Base-by-base conservation (phyloP, 2,329 filamentous ascomycete species). In the Calonectria leucothoes region DNA sequence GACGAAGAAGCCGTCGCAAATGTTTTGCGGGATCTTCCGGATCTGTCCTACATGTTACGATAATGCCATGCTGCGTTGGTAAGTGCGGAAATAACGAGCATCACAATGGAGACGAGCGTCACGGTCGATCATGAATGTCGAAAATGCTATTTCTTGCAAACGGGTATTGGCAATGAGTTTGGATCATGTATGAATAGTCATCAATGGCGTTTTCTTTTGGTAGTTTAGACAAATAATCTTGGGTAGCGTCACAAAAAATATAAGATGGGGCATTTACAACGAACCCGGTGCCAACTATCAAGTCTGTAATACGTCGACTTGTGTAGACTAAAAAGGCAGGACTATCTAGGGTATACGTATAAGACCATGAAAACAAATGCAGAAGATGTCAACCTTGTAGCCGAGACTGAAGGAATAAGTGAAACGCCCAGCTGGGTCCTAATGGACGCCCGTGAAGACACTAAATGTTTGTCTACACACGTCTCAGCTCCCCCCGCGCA, bases 1-100 rank as follows among this genome's bases (percentile, higher is more conserved):
- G 83, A 84, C 17, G 78, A 81, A 23, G 78, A 81, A 23, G 75
- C 83, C 20, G 80, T 85, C 64, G 78, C 80, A 17, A 77, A 74
- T 37, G 84, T 88, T 64, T 73, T 88, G 39, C 78, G 79, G 61
- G 81, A 80, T 65, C 79, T 88, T 25, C 87, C 87, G 4, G 85
- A 88, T 78, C 78, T 88, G 48, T 86, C 87, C 25, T 88, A 88
- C 70, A 88, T 88, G 87, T 76, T 88, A 74, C 82, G 82, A 76
- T 88, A 73, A 79, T 57, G 70, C 45, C 61, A 75, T 66, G 59
- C 20, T 55, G 45, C 64, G 61, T 75, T 71, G 51, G 69, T 69
- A 66, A 63, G 48, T 69, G 55, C 45, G 31, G 8, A 37, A 42
- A 42, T 33, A 31, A 42, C 35, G 7, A 51, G 45, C 66, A 37